These are phyloP conservation scores for Fonsecaea monophora DNA, from an alignment of 2,329 filamentous ascomycete genomes.

Conservation along the genomic window DNA sequence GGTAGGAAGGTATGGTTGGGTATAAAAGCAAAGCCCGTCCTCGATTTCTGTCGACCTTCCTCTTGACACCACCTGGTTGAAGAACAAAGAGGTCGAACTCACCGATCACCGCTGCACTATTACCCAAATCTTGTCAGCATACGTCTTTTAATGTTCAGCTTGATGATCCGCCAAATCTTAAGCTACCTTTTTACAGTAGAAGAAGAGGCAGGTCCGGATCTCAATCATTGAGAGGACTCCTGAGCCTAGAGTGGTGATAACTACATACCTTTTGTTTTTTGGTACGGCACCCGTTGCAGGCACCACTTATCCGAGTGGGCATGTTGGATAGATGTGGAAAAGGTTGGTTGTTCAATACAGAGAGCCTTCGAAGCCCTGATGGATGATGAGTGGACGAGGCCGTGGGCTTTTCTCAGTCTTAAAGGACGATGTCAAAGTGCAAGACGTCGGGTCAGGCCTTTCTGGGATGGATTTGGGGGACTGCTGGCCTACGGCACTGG, in stretches of 20 bases:
- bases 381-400: background rate
- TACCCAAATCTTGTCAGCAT: constrained; percentile 25
- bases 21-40: constrained; percentile 23
- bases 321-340: constrained; percentile 37
- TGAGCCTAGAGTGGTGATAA: background rate
- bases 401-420: constrained; percentile 11
- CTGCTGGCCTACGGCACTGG: constrained; percentile 10
- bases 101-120: constrained; percentile 52
- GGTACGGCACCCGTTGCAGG: constrained; percentile 51
- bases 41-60: constrained; percentile 1
- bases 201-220: background rate
- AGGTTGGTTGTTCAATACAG: background rate
- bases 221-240: background rate
- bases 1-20: constrained; percentile 11
- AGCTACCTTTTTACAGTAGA: background rate
- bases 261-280: constrained; percentile 52
- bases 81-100: constrained; percentile 28
- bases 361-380: background rate
- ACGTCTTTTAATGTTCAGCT: background rate
- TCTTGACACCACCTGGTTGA: background rate
- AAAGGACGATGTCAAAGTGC: constrained; percentile 14
- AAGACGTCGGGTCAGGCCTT: constrained; percentile 1
- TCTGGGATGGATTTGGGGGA: background rate
- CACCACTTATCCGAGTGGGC: constrained; percentile 48
- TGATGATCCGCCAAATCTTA: background rate